Evolutionary conservation across 805 yeast genomes (phyloP), one percentile per base, ranked within the genome.

Genomic region (Ogataea paraovalis): DNA sequence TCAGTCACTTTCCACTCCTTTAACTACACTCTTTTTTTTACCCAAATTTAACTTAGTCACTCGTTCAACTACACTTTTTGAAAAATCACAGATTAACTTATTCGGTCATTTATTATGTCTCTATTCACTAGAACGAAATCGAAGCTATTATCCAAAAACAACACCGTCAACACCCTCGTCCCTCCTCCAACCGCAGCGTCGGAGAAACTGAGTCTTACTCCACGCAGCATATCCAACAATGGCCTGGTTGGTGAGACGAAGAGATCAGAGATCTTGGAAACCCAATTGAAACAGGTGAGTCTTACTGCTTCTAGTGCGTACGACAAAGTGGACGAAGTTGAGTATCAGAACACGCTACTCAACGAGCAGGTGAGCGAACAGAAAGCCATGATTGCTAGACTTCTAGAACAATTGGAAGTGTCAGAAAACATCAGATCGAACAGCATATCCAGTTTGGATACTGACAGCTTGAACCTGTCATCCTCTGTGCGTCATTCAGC

Each of bases 301-400:
- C 39, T 41, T 30, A 58, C 64, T 6, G 65, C 64, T 5, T 55
- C 64, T 1, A 47, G 33, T 18, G 65, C 64, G 1, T 61, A 57
- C 43, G 66, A 62, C 47, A 48, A 55, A 33, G 25, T 60, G 4
- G 66, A 57, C 9, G 64, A 62, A 14, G 43, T 62, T 18, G 54
- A 43, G 27, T 30, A 51, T 12, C 47, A 48, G 33, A 62, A 62
- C 39, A 43, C 43, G 4, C 49, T 61, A 58, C 43, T 62, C 12
- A 41, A 44, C 14, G 65, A 62, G 32, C 67, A 62, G 43, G 62
- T 60, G 3, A 38, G 43, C 3, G 56, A 58, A 23, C 67, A 63
- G 40, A 63, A 63, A 41, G 40, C 36, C 10, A 50, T 61, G 46
- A 59, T 63, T n/a, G 44, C 53, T 20, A 48, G 46, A 8, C 49